phyloP scores from a whole-genome alignment of 148 eudicot genomes.

The Amaranthus hypochondriacus region DNA sequence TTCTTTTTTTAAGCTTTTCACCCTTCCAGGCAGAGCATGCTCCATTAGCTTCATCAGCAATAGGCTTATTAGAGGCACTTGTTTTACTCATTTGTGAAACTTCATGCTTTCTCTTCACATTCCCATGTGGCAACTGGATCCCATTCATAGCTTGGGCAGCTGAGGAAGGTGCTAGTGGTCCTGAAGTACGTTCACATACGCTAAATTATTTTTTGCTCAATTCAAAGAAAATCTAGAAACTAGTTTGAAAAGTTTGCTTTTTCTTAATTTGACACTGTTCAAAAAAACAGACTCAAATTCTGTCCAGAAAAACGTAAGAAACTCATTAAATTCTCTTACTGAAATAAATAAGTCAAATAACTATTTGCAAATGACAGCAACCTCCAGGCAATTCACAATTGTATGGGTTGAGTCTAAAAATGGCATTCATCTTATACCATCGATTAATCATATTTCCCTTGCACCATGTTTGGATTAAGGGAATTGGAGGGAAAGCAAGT shows the following conservation, averaged over 20 bases:
- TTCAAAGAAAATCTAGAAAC: neutral
- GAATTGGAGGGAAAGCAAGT: too few relatives aligned
- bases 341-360: neutral
- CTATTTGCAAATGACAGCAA: neutral
- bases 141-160: constrained; percentile 23
- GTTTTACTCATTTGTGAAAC: constrained; percentile 23
- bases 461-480: too few relatives aligned
- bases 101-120: constrained; percentile 10
- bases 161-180: constrained; percentile 21
- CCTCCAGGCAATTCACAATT: neutral
- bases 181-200: constrained; percentile 15
- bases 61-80: constrained; percentile 24
- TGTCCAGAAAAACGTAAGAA: neutral
- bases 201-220: neutral
- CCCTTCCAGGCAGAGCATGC: constrained; percentile 15
- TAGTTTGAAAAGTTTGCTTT: neutral
- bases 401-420: neutral
- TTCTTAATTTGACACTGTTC: neutral
- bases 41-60: constrained; percentile 29
- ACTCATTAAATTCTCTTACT: neutral
- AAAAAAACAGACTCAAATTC: neutral
- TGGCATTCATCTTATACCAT: too few relatives aligned
- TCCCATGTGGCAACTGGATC: constrained; percentile 8
- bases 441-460: too few relatives aligned
- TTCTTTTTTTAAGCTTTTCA: constrained; percentile 36